Evolutionary conservation across 805 yeast genomes (phyloP), one percentile per base, ranked within the genome.

Genomic region (Danielia oregonensis): DNA sequence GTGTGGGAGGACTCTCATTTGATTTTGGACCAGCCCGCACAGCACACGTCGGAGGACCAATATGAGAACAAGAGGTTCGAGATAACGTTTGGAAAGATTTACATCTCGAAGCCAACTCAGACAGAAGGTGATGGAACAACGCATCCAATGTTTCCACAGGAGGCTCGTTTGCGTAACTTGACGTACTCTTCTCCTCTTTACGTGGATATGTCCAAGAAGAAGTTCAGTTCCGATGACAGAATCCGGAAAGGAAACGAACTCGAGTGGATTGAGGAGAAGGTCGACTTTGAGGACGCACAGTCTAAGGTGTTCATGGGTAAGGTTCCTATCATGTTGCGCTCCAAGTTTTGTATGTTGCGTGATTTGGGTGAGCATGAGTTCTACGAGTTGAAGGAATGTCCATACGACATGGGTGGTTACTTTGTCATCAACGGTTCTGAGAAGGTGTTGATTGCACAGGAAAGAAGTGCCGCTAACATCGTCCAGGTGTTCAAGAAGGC

Each of bases 71-170:
- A 88, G 65, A 78, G 97, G 47, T 94, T 88, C 54, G 97, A 91
- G 63, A 93, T 93, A 57, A 80, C 89, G n/a, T 93, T 93, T 65
- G 99, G 98, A 46, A 94, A 91, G 61, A 93, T 94, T 53, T 93
- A 85, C 63, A 79, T 93, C 48, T 88, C 97, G 17, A 85, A 89
- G 54, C 99, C 99, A 29, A 87, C 96, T 31, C 95, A 93, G 77
- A 94, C 97, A 14, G 99, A 93, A 68, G 96, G 97, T 12, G 99
- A 93, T 67, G 99, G 99, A 69, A 88, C 95, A n/a, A 91, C 97
- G n/a, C 91, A 88, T 54, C 94, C 95, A 10, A 79, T 93, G 81
- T 86, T 86, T 57, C 98, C 99, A 8, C 98, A 94, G 65, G 99
- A 93, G 62, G 97, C 98, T 6, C 78, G 99, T 52, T 73, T 93